Conservation (phyloP, 768 basidiomycete genomes). For the Rhodotorula graminis region DNA sequence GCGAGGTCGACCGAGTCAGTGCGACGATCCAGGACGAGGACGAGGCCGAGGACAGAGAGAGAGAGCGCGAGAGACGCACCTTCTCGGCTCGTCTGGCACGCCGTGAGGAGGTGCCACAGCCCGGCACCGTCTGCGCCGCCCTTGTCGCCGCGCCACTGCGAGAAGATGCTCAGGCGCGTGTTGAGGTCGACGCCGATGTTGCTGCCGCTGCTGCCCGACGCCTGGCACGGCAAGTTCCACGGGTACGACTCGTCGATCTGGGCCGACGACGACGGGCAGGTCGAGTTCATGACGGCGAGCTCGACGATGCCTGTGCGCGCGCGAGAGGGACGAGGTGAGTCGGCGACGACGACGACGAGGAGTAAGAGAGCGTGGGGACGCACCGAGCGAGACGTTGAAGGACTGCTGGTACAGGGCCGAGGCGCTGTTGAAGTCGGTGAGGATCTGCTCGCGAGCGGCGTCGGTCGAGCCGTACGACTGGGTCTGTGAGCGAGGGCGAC, state of each 20-base stretch:
- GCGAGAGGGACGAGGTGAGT: neutral
- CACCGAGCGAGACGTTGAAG: slow-evolving; percentile 76
- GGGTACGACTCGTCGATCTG: slow-evolving; percentile 50
- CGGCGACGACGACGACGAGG: too few species aligned
- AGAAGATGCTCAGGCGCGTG: slow-evolving; percentile 69
- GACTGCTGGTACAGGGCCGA: slow-evolving; percentile 54
- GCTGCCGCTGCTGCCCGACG: slow-evolving; percentile 20
- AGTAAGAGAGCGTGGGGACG: too few species aligned
- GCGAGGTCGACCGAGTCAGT: neutral
- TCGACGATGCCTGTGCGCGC: slow-evolving; percentile 58
- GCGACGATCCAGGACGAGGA: neutral
- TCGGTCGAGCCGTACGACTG: slow-evolving; percentile 53
- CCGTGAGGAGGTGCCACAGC: slow-evolving; percentile 84
- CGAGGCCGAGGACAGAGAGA: neutral
- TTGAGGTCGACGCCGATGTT: slow-evolving; percentile 55
- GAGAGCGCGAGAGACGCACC: slow-evolving; percentile 45
- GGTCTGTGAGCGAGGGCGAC: neutral
- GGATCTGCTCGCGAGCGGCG: slow-evolving; percentile 67
- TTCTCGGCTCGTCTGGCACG: slow-evolving; percentile 72
- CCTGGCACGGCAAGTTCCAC: slow-evolving; percentile 70
- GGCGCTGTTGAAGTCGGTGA: slow-evolving; percentile 50
- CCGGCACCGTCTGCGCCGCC: slow-evolving; percentile 65
- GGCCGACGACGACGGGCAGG: slow-evolving; percentile 61
- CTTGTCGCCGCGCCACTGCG: slow-evolving; percentile 70
- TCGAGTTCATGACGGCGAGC: slow-evolving; percentile 63